Evolutionary conservation across 768 basidiomycete genomes (phyloP).

Genomic region (Leccinellum albellum): DNA sequence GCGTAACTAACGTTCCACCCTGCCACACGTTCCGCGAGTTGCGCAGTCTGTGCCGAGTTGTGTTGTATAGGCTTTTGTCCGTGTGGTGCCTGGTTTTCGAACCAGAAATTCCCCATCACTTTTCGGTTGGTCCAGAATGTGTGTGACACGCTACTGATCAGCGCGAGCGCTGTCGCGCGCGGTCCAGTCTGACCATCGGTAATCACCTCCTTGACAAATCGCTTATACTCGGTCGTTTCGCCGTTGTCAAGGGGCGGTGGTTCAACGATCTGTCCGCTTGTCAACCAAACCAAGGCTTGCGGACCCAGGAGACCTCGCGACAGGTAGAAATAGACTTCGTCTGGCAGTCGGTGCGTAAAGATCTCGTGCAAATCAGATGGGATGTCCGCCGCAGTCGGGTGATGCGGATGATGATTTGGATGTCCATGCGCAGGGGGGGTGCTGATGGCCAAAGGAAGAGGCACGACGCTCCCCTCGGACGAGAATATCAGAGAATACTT

Average conservation of each 20-base stretch:
- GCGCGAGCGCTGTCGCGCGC: constrained; percentile 83
- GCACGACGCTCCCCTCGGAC: constrained; percentile 78
- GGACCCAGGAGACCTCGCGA: constrained; percentile 88
- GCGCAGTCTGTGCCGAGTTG: constrained; percentile 72
- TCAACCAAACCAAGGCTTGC: constrained; percentile 92
- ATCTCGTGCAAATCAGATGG: constrained; percentile 91
- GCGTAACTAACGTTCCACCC: constrained; percentile 87
- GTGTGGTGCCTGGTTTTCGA: constrained; percentile 51
- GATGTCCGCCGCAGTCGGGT: constrained; percentile 82
- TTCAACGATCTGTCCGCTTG: constrained; percentile 79
- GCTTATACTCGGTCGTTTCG: constrained; percentile 89
- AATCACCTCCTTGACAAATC: constrained; percentile 94
- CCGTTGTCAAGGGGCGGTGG: constrained; percentile 91
- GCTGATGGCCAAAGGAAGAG: constrained; percentile 69
- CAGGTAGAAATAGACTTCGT: constrained; percentile 95
- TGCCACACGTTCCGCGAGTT: constrained; percentile 81
- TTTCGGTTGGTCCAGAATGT: constrained; percentile 77
- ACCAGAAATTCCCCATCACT: constrained; percentile 75
- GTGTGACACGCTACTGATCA: constrained; percentile 78
- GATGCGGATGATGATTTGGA: constrained; percentile 56
- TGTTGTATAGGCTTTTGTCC: constrained; percentile 62
- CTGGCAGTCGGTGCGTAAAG: constrained; percentile 90
- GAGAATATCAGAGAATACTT: constrained; percentile 88
- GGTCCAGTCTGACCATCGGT: constrained; percentile 94
- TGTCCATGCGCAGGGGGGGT: constrained; percentile 46